A percentile compares a stretch with the other conserved stretches of the same genome.
phyloP scores from a whole-genome alignment of 75 land plant species.

The Selaginella tamariscina region DNA sequence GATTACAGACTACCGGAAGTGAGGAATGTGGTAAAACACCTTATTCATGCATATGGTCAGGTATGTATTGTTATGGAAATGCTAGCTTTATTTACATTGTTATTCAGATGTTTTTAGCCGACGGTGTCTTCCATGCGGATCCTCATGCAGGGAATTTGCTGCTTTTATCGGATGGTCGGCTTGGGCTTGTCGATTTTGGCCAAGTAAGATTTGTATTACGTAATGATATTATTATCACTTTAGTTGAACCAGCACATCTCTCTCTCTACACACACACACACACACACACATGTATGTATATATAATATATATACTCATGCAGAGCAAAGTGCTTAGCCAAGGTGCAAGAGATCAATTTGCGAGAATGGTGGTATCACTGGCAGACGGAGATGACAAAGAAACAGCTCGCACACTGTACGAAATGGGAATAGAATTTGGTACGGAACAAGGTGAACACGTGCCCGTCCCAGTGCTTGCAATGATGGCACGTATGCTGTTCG shows the following conservation, averaged over 20 bases:
- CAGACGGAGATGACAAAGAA: constrained; percentile 17
- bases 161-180: constrained; percentile 30
- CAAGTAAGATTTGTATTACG: constrained; percentile 24
- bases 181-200: constrained; percentile 37
- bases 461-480: constrained; percentile 19
- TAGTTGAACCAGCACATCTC: not conserved
- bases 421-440: constrained; percentile 29
- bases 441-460: constrained; percentile 18
- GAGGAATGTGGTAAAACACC: constrained; percentile 13
- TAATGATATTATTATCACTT: not conserved
- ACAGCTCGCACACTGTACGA: constrained; percentile 28
- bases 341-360: constrained; percentile 21
- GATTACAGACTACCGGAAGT: constrained; percentile 35
- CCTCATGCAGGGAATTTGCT: constrained; percentile 41
- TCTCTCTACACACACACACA: not conserved
- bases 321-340: constrained; percentile 33
- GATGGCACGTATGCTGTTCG: constrained; percentile 36
- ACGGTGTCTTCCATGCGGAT: constrained; percentile 41
- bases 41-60: constrained; percentile 37
- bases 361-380: constrained; percentile 24
- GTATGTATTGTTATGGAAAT: constrained; percentile 12
- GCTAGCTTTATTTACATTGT: not conserved
- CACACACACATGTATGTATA: no score
- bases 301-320: not conserved
- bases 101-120: constrained; percentile 31